Percentiles rank a stretch among this genome's conserved stretches.
Conservation (phyloP, 108 stramenopile genomes). For the Fragilaria crotonensis region DNA sequence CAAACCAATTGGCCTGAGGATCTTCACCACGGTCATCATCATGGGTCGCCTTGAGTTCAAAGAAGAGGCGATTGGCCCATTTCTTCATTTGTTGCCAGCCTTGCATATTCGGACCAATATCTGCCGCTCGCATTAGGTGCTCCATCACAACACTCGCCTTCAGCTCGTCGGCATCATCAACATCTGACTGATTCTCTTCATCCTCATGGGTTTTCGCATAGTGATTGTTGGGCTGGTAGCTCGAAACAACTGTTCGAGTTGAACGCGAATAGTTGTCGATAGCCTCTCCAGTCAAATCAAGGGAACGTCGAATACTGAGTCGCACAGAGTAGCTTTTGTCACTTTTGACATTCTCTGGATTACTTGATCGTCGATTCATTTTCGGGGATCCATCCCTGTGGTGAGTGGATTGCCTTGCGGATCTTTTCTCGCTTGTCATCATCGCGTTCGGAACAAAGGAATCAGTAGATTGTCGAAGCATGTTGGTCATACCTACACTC, state of each 20-base stretch:
- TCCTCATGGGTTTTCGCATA: neutral
- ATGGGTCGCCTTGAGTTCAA: conserved; percentile 50
- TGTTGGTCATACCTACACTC: neutral
- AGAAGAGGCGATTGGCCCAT: conserved; percentile 52
- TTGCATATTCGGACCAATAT: conserved; percentile 69
- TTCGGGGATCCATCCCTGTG: neutral
- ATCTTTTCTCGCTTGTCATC: neutral
- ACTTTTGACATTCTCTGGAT: too few species aligned
- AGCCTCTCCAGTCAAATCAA: conserved; percentile 64
- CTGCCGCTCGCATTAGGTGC: conserved; percentile 56
- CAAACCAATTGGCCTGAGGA: conserved; percentile 59
- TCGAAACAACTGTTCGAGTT: neutral
- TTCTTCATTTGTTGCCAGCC: conserved; percentile 60
- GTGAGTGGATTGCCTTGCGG: neutral
- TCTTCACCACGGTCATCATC: conserved; percentile 47
- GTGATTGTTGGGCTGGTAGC: neutral
- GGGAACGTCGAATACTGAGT: conserved; percentile 60
- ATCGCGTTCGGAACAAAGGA: neutral
- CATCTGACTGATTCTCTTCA: conserved; percentile 18
- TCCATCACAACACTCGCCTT: conserved; percentile 68
- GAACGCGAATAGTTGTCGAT: conserved; percentile 41
- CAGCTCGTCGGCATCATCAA: conserved; percentile 54
- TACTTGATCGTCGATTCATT: too few species aligned
- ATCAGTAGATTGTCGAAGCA: neutral
- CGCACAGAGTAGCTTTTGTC: conserved; percentile 6